A percentile compares a stretch with the other conserved stretches of the same genome.
Evolutionary conservation across 768 basidiomycete species (phyloP).

Genomic region (Hypholoma fasciculare): DNA sequence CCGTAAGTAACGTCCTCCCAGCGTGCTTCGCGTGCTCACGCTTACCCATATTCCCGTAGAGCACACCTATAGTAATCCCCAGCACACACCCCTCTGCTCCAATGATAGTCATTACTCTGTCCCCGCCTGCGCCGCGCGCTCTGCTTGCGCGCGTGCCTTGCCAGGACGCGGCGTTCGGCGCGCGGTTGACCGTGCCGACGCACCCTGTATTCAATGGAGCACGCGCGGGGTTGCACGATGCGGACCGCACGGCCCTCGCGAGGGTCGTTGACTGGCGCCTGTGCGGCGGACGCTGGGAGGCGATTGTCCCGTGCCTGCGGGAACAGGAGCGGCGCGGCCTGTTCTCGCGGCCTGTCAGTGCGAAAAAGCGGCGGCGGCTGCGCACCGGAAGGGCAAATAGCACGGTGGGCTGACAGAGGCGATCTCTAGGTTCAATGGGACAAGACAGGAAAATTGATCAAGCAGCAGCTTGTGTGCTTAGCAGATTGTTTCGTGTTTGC

Average conservation of each 20-base stretch:
- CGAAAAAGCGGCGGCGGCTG: background rate
- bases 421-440: too few relatives aligned
- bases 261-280: constrained; percentile 45
- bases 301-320: constrained; percentile 42
- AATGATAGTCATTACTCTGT: constrained; percentile 52
- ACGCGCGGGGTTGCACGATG: constrained; percentile 38
- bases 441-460: too few relatives aligned
- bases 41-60: constrained; percentile 3
- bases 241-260: constrained; percentile 22
- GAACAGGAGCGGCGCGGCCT: constrained; percentile 39
- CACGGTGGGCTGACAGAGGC: background rate
- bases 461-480: too few relatives aligned
- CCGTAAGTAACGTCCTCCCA: constrained; percentile 11
- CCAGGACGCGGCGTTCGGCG: constrained; percentile 56
- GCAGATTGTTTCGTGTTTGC: too few relatives aligned
- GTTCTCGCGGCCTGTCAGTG: constrained; percentile 4
- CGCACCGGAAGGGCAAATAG: background rate
- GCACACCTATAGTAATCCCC: constrained; percentile 26
- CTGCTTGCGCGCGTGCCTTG: constrained; percentile 41
- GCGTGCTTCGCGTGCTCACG: background rate
- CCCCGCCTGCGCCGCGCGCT: constrained; percentile 37
- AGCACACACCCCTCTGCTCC: constrained; percentile 40
- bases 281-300: constrained; percentile 55
- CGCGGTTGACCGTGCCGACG: constrained; percentile 48
- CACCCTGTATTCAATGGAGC: constrained; percentile 42